Base-by-base conservation (phyloP, 2,329 filamentous ascomycete species). In the Scolecobasidium constrictum region DNA sequence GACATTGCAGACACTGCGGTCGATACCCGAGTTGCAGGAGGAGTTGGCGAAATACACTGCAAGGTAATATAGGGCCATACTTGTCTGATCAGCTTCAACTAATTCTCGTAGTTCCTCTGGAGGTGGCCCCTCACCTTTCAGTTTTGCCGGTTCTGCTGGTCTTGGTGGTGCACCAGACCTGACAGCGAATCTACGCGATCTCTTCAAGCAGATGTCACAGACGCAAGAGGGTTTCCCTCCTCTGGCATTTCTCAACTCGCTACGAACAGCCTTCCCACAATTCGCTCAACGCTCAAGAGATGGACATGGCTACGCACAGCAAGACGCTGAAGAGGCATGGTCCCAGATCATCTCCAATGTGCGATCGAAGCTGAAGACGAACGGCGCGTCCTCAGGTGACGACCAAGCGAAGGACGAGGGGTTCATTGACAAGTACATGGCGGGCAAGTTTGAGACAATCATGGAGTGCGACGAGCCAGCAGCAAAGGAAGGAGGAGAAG, bases 261-360 rank as follows among this genome's bases (percentile, higher is more conserved):
- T 98, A 13, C 81, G 90, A 47, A 71, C 71, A 20, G 73, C 79
- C 1, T 95, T 86, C 56, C 92, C 92, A 7, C 92, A 96, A 58
- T 98, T 98, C 58, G 87, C 86, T 9, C 87, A 98, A 65, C 82
- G 78, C 55, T 78, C 86, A 43, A 88, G 85, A 59, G 81, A 81
- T 22, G 84, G 86, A 17, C 72, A 81, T 45, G 87, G 85, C 5
- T 96, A 82, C 57, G 88, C 92, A n/a, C 92, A 98, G 64, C 92
- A 98, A 64, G 92, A 98, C 66, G 92, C 92, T 1, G 92, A 98
- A 62, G 92, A 98, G 63, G 92, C 90, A 37, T 98, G 90, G 87
- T 92, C 90, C 16, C 90, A 96, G 59, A 93, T 98, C 48, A 67
- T 98, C 4, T 78, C 83, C 35, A 84, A 90, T 56, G 67, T 98